Evolutionary conservation across 257 asterid species (phyloP).

Genomic region (Mitragyna speciosa): DNA sequence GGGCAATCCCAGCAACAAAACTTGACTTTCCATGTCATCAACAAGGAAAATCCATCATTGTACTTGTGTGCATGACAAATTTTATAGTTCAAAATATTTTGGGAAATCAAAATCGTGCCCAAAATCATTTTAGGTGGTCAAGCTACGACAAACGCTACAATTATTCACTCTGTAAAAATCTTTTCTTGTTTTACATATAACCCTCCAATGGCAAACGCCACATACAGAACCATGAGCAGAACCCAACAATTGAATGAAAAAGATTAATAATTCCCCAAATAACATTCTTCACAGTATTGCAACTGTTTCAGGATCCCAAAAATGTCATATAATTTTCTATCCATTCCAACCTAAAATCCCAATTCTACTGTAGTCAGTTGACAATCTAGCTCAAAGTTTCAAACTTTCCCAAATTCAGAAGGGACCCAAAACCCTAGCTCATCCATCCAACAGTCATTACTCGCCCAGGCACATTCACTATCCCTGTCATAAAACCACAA

Average conservation of each 20-base stretch:
- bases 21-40: neutral
- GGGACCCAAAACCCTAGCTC: neutral
- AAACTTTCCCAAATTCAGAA: neutral
- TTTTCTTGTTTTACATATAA: too few relatives aligned
- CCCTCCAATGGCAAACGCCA: neutral
- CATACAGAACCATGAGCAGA: neutral
- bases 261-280: too few relatives aligned
- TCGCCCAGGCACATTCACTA: neutral
- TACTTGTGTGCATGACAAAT: neutral
- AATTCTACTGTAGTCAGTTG: neutral
- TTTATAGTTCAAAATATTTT: neutral
- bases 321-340: neutral
- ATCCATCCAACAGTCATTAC: neutral
- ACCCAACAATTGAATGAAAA: neutral
- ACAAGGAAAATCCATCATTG: neutral
- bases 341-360: neutral
- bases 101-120: neutral
- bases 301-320: neutral
- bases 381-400: neutral
- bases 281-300: neutral
- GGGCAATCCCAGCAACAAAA: neutral
- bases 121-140: too few relatives aligned
- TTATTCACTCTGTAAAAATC: neutral
- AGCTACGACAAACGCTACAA: neutral
- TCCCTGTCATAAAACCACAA: neutral